A percentile compares a stretch with the other conserved stretches of the same genome.
These are phyloP conservation scores for Penicillium bovifimosum DNA, from an alignment of 495 filamentous ascomycete species.

Conservation along the genomic window DNA sequence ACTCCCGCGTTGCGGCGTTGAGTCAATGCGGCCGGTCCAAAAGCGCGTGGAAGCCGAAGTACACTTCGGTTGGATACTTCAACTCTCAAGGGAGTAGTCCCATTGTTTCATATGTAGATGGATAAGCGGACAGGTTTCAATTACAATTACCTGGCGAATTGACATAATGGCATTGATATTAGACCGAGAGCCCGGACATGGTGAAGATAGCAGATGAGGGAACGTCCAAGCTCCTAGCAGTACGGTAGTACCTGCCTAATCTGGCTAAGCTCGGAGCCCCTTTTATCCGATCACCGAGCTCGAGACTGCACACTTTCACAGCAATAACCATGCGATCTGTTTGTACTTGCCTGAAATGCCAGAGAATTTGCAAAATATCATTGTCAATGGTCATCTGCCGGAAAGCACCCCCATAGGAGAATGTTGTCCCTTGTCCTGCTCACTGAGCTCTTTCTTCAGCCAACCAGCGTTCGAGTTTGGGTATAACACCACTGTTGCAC, in stretches of 20 bases:
- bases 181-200: no score
- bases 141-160: background rate
- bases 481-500: slow-evolving; percentile 3
- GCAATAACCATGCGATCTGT: background rate
- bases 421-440: slow-evolving; percentile 15
- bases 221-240: slow-evolving; percentile 14
- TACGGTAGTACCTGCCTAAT: slow-evolving; percentile 27
- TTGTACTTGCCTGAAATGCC: slow-evolving; percentile 3
- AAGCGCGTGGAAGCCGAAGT: no score
- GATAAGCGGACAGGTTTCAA: no score
- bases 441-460: slow-evolving; percentile 23
- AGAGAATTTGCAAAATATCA: slow-evolving; percentile 17
- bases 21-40: no score
- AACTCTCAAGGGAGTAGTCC: background rate
- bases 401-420: slow-evolving; percentile 14
- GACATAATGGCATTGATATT: no score
- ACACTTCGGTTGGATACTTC: background rate
- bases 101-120: background rate
- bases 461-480: slow-evolving; percentile 15
- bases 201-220: background rate
- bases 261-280: slow-evolving; percentile 1
- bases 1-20: no score
- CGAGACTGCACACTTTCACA: background rate
- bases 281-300: background rate
- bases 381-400: background rate